A percentile compares a stretch with the other conserved stretches of the same genome.
phyloP scores from a whole-genome alignment of 1,139 yeast genomes.

The Yamadazyma sp. region DNA sequence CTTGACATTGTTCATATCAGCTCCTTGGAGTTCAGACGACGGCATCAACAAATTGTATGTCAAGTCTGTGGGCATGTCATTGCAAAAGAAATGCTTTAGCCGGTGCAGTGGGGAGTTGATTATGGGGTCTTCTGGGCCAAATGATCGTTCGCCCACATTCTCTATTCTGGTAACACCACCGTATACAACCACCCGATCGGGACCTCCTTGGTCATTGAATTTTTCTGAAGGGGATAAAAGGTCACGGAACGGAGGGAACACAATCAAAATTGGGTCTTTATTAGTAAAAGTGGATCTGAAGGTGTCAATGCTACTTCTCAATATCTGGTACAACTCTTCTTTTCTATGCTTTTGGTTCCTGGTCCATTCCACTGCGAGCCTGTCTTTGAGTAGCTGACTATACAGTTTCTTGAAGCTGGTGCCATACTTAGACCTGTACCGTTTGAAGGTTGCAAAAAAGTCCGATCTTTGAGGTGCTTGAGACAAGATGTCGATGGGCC shows the following conservation, averaged over 20 bases:
- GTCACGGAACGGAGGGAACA: conserved; percentile 17
- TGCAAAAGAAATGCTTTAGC: background rate
- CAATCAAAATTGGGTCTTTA: conserved; percentile 15
- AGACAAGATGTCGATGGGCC: background rate
- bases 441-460: background rate
- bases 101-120: background rate
- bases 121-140: background rate
- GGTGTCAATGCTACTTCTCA: background rate
- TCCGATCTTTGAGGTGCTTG: background rate
- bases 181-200: conserved; percentile 4
- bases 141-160: background rate
- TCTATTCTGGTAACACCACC: background rate
- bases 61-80: background rate
- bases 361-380: background rate
- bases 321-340: background rate
- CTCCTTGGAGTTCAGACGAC: conserved; percentile 21
- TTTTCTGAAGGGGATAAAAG: conserved; percentile 2
- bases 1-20: conserved; percentile 13
- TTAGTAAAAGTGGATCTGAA: conserved; percentile 7
- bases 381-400: conserved; percentile 1
- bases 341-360: background rate
- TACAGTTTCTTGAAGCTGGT: conserved; percentile 1
- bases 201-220: background rate
- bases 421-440: background rate
- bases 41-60: conserved; percentile 7